Percentiles rank a stretch among this genome's conserved stretches.
phyloP scores from a whole-genome alignment of 345 rosid genomes.

The Syzygium aqueum region DNA sequence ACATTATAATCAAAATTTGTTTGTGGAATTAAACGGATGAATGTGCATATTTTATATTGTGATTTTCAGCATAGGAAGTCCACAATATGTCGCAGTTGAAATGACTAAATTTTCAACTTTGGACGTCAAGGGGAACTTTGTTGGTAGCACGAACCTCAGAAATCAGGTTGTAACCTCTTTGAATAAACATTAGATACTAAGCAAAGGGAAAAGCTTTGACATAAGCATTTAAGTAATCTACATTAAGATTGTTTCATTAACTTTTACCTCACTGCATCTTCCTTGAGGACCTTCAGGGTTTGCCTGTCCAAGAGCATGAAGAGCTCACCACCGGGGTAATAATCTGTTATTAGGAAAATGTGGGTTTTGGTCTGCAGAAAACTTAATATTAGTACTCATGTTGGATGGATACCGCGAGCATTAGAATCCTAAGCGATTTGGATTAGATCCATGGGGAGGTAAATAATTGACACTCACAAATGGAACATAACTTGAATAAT shows the following conservation, averaged over 20 bases:
- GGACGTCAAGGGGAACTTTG: background rate
- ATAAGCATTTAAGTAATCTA: background rate
- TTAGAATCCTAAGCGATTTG: background rate
- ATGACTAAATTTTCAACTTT: background rate
- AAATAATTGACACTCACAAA: background rate
- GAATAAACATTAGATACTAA: background rate
- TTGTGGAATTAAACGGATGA: background rate
- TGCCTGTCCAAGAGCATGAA: slow-evolving; percentile 85
- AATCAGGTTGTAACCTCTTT: background rate
- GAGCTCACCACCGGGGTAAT: slow-evolving; percentile 92
- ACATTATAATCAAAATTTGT: background rate
- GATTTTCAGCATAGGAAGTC: background rate
- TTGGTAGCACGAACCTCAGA: background rate
- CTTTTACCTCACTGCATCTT: slow-evolving; percentile 79
- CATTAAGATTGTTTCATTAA: background rate
- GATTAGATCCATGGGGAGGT: background rate
- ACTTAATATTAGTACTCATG: background rate
- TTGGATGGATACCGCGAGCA: background rate
- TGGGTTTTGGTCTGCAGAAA: slow-evolving; percentile 86
- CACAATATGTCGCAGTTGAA: background rate
- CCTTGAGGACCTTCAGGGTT: slow-evolving; percentile 74
- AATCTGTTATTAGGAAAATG: slow-evolving; percentile 90
- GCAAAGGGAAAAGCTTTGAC: background rate
- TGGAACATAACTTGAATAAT: background rate
- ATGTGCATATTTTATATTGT: background rate